phyloP scores from a whole-genome alignment of 768 basidiomycete genomes.

The Lactarius tabidus region DNA sequence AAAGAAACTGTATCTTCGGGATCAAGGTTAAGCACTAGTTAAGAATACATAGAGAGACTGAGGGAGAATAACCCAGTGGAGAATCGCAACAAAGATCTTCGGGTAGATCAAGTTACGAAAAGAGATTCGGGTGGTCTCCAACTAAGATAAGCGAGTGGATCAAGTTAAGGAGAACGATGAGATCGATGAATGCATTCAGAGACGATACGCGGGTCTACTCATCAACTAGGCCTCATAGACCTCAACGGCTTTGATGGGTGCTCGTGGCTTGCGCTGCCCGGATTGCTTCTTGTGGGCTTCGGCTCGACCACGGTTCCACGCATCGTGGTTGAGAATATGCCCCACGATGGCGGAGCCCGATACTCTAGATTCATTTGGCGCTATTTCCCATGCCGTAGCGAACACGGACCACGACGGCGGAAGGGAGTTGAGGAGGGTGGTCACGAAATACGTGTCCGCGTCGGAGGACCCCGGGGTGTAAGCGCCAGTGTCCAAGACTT shows the following conservation, averaged over 20 bases:
- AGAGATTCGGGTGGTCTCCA: too few species aligned
- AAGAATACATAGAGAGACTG: neutral
- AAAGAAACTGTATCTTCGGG: neutral
- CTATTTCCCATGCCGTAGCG: conserved; percentile 8
- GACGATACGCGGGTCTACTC: neutral
- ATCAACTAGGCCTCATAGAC: too few species aligned
- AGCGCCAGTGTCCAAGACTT: conserved; percentile 9
- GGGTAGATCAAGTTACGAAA: neutral
- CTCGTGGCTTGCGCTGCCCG: neutral
- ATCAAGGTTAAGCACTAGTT: neutral
- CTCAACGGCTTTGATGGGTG: neutral
- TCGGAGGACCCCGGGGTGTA: neutral
- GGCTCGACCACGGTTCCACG: conserved; percentile 20
- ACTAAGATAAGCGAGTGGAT: neutral
- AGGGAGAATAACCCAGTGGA: too few species aligned
- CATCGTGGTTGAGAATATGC: conserved; percentile 18
- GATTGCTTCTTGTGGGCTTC: conserved; percentile 8
- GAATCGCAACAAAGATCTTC: too few species aligned
- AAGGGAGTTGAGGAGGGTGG: conserved; percentile 12
- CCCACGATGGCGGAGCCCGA: conserved; percentile 5
- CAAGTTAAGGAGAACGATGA: neutral
- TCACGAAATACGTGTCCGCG: conserved; percentile 10
- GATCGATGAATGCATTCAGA: neutral
- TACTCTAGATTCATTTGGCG: neutral
- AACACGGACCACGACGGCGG: conserved; percentile 21